These are phyloP conservation scores for Ilyonectria mors-panacis DNA, from an alignment of 2,329 filamentous ascomycete species.

Conservation along the genomic window DNA sequence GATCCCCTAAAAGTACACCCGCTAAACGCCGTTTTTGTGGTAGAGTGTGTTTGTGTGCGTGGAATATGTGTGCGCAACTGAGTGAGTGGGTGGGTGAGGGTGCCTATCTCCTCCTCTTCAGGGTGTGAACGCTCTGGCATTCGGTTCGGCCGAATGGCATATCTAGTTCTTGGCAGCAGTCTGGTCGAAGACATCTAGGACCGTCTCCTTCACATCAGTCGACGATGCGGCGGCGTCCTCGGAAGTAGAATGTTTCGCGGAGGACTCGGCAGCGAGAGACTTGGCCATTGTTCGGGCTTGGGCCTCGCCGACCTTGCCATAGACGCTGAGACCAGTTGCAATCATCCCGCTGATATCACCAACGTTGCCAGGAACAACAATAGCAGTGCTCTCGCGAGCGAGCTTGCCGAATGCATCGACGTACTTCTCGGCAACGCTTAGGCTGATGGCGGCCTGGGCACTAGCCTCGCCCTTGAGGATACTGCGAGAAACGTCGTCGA, in stretches of 20 bases:
- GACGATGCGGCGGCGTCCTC: conserved; percentile 36
- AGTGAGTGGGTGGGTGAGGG: conserved; percentile 30
- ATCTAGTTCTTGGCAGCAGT: conserved; percentile 51
- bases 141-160: neutral
- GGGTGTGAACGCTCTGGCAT: neutral
- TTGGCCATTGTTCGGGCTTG: conserved; percentile 79
- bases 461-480: conserved; percentile 81
- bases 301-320: conserved; percentile 89
- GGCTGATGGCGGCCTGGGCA: conserved; percentile 86
- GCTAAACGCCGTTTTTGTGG: conserved; percentile 49
- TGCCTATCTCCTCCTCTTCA: conserved; percentile 16
- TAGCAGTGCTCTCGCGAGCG: conserved; percentile 94
- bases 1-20: conserved; percentile 49
- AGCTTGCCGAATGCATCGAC: conserved; percentile 94
- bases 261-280: conserved; percentile 60
- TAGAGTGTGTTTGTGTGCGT: conserved; percentile 38
- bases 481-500: conserved; percentile 85
- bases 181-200: conserved; percentile 59
- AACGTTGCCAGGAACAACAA: conserved; percentile 96
- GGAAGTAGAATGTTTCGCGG: conserved; percentile 38
- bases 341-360: conserved; percentile 98
- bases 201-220: conserved; percentile 55
- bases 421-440: conserved; percentile 97
- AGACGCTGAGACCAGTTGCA: conserved; percentile 93
- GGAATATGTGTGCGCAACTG: conserved; percentile 35